Conservation (phyloP, 2,329 filamentous ascomycete species). For the Diaporthe caulivora region DNA sequence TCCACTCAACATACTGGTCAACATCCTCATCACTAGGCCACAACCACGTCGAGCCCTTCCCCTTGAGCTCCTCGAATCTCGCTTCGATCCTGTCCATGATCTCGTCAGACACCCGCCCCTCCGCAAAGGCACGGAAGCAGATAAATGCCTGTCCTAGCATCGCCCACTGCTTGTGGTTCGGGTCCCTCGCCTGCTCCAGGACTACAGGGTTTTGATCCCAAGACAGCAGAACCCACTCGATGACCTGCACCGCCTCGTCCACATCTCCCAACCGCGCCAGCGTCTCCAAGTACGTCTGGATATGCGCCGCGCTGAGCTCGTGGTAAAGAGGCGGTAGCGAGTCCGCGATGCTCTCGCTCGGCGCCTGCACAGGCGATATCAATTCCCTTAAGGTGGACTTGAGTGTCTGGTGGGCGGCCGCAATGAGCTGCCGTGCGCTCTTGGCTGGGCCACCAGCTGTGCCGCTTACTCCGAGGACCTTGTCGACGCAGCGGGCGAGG, state of each 20-base stretch:
- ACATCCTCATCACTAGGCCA: constrained; percentile 57
- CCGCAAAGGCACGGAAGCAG: constrained; percentile 61
- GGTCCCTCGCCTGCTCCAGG: constrained; percentile 51
- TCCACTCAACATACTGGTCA: constrained; percentile 47
- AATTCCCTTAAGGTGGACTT: constrained; percentile 43
- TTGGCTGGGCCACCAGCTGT: background rate
- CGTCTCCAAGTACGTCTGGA: constrained; percentile 73
- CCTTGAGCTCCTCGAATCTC: constrained; percentile 45
- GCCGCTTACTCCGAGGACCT: constrained; percentile 42
- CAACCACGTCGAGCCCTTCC: constrained; percentile 43
- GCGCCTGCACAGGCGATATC: constrained; percentile 43
- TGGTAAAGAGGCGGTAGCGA: constrained; percentile 50
- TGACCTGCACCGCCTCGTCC: constrained; percentile 66
- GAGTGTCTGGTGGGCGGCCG: constrained; percentile 38
- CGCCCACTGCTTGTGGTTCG: constrained; percentile 51
- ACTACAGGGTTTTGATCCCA: constrained; percentile 52
- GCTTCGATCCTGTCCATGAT: constrained; percentile 49
- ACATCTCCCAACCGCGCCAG: constrained; percentile 72
- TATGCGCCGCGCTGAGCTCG: constrained; percentile 57
- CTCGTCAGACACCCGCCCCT: constrained; percentile 53
- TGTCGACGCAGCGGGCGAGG: constrained; percentile 51
- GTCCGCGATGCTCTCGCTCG: constrained; percentile 40
- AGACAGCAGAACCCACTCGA: constrained; percentile 70
- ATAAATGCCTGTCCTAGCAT: constrained; percentile 46
- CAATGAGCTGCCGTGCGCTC: constrained; percentile 36